Evolutionary conservation across 2,329 filamentous ascomycete genomes (phyloP).

Genomic region (Fusarium sulawesiense): DNA sequence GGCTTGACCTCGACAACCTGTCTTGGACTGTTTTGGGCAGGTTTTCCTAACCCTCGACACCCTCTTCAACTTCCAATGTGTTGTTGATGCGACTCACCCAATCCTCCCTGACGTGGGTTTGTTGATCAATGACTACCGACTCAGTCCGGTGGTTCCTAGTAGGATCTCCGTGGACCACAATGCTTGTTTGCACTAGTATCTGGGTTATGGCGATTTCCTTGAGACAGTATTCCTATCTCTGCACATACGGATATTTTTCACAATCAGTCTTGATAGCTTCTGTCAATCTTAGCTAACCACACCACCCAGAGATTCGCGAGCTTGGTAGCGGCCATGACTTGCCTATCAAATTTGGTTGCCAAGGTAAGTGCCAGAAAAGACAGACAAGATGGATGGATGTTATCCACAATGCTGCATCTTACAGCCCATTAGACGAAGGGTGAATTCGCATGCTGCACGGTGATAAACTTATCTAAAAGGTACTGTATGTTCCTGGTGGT

Average conservation of each 20-base stretch:
- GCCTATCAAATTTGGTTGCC: slow-evolving; percentile 34
- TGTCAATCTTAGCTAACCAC: slow-evolving; percentile 21
- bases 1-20: slow-evolving; percentile 19
- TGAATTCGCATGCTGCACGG: slow-evolving; percentile 1
- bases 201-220: not conserved
- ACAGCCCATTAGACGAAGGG: slow-evolving; percentile 6
- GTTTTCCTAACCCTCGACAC: slow-evolving; percentile 23
- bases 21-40: slow-evolving; percentile 12
- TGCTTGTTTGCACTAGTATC: not conserved
- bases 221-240: not conserved
- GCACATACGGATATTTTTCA: not conserved
- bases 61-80: slow-evolving; percentile 12
- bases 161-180: not conserved
- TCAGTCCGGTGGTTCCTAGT: not conserved
- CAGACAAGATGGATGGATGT: slow-evolving; percentile 15
- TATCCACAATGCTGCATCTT: slow-evolving; percentile 22
- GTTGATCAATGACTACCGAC: slow-evolving; percentile 9
- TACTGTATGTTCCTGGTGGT: slow-evolving; percentile 30
- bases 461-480: slow-evolving; percentile 16
- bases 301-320: slow-evolving; percentile 43
- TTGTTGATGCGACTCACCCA: slow-evolving; percentile 11
- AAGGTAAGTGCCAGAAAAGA: slow-evolving; percentile 23
- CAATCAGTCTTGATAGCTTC: not conserved
- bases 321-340: slow-evolving; percentile 27
- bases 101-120: slow-evolving; percentile 7